Conservation (phyloP, 345 rosid genomes). For the Eucalyptus curtisii region DNA sequence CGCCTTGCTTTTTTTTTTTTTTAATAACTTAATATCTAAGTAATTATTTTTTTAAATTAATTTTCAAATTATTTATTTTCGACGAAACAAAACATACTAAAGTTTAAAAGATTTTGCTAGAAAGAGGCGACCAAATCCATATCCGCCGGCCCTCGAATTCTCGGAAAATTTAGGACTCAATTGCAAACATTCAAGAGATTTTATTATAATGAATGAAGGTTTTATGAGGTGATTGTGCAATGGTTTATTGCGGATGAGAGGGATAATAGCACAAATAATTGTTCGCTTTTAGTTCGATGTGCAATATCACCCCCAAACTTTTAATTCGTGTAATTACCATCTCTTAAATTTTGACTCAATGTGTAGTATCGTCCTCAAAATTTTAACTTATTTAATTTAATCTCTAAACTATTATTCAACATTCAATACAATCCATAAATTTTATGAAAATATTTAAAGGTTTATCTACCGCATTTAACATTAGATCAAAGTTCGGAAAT, state of each 20-base stretch:
- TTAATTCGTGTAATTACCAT: too few species aligned
- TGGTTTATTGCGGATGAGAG: too few species aligned
- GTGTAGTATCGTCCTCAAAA: fast-evolving
- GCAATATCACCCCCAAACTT: too few species aligned
- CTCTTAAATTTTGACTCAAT: fast-evolving
- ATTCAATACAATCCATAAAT: too few species aligned
- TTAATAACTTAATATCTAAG: too few species aligned
- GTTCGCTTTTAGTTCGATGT: background rate
- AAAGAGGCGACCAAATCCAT: background rate
- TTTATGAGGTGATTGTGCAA: too few species aligned
- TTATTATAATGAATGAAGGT: background rate
- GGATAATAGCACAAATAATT: too few species aligned
- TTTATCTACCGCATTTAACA: too few species aligned
- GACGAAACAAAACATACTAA: fast-evolving
- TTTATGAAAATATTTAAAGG: too few species aligned
- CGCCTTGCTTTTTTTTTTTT: background rate
- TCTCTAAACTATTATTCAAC: too few species aligned
- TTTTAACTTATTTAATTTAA: too few species aligned
- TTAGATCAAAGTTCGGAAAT: too few species aligned
- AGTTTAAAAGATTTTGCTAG: background rate
- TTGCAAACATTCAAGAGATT: background rate
- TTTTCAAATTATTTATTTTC: background rate
- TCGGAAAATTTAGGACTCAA: fast-evolving
- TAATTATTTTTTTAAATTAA: background rate
- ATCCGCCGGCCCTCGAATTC: background rate